Evolutionary conservation across 1,284 basidiomycete genomes (phyloP).

Genomic region (Microbotryum scabiosae): DNA sequence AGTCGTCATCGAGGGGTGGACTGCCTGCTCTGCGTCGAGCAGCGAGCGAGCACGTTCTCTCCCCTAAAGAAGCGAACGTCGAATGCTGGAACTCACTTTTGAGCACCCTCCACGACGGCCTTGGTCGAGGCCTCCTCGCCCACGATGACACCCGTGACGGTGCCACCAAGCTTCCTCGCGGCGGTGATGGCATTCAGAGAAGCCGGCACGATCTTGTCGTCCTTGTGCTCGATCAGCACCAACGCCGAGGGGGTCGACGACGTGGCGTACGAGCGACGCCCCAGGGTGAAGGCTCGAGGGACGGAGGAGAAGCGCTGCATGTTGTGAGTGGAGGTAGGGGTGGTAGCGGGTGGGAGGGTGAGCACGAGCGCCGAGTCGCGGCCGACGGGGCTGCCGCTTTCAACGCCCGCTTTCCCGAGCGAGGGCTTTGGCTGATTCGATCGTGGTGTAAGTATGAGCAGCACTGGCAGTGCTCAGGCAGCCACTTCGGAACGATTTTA

Average conservation of each 20-base stretch:
- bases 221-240: constrained; percentile 79
- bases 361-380: too few species aligned
- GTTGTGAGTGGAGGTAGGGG: not conserved
- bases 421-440: too few species aligned
- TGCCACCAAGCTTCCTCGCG: constrained; percentile 68
- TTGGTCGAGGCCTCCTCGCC: constrained; percentile 63
- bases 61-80: not conserved
- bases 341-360: not conserved
- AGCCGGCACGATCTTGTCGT: constrained; percentile 69
- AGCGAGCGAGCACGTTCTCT: not conserved
- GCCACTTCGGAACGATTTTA: too few species aligned
- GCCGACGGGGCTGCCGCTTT: too few species aligned
- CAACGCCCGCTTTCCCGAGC: too few species aligned
- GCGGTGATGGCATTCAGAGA: constrained; percentile 87
- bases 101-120: constrained; percentile 61
- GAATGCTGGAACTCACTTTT: constrained; percentile 55
- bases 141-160: constrained; percentile 79
- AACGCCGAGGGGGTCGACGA: constrained; percentile 47
- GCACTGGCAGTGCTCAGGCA: too few species aligned
- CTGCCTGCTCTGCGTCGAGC: not conserved
- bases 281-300: not conserved
- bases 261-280: constrained; percentile 14
- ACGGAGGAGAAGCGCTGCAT: not conserved
- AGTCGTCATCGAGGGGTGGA: not conserved
- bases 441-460: too few species aligned